Base-by-base conservation (phyloP, 202 grass and related monocot genomes). In the Carex sylvatica region DNA sequence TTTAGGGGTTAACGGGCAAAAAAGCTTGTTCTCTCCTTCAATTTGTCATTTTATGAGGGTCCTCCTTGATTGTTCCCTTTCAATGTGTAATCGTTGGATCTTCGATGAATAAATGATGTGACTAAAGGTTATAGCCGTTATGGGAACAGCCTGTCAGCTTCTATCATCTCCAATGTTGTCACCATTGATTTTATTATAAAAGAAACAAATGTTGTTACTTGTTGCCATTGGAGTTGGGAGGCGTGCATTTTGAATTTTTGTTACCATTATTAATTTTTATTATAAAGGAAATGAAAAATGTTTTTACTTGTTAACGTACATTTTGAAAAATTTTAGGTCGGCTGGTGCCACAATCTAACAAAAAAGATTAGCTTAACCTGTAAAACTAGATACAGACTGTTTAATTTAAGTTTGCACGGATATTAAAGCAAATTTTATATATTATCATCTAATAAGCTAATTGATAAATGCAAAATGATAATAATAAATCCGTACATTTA, bases 41-140 rank as follows among this genome's bases (percentile, higher is more conserved):
- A 33, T 75, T 75, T 77, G 74, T 77, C 74, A 33, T 59, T 8
- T 38, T 36, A 7, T 62, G 58, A 31, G 56, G 36, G 36, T 49
- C 35, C 28, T 10, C 1, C 4, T 52, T 49, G 13, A 59, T 75
- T 13, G 18, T 74, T 71, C 51, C 36, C 14, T 61, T 81, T 82
- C 40, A 74, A 74, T 74, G 69, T 80, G 35, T 81, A 81, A 80
- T 65, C 22, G 13, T 61, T 65, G 38, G 30, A 56, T 67, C 3
- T 66, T 66, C 56, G 83, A 67, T 85, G 84, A 70, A 63, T 51
- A 38, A 70, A 35, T 86, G 84, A 86, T 73, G 84, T 86, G 84
- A 81, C 76, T 81, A 86, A 86, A 81, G 74, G 20, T 72, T 80
- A 61, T 71, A 70, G 75, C 84, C 62, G 76, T 70, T 86, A 55